These are phyloP conservation scores for Populus nigra DNA, from an alignment of 345 rosid species.

Conservation along the genomic window DNA sequence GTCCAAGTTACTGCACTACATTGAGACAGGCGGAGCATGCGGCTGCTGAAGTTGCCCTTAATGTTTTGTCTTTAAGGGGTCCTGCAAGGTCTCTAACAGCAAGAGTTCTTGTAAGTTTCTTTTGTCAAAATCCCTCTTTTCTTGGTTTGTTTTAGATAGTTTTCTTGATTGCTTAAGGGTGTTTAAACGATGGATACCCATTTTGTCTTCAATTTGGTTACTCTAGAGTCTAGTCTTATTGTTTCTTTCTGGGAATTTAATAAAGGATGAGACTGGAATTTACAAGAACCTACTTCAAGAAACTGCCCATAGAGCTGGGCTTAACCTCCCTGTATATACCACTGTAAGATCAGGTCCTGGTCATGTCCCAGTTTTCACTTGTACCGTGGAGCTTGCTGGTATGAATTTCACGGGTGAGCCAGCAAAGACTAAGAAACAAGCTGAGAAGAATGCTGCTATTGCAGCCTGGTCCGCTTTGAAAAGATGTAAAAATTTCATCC, in stretches of 20 bases:
- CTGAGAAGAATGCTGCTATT: constrained; percentile 76
- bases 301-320: constrained; percentile 72
- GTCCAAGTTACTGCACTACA: constrained; percentile 52
- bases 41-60: constrained; percentile 71
- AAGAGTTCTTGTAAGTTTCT: constrained; percentile 57
- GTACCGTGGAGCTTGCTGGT: constrained; percentile 66
- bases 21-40: constrained; percentile 75
- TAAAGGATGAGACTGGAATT: constrained; percentile 75
- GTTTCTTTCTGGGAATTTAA: constrained; percentile 3
- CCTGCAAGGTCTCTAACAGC: constrained; percentile 72
- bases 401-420: constrained; percentile 60
- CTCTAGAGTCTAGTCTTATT: background rate
- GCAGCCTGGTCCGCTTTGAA: constrained; percentile 76
- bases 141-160: background rate
- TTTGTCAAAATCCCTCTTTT: background rate
- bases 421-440: constrained; percentile 77
- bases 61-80: constrained; percentile 49
- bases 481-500: constrained; percentile 30
- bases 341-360: constrained; percentile 74
- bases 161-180: constrained; percentile 9
- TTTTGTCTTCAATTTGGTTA: background rate
- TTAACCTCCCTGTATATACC: constrained; percentile 61
- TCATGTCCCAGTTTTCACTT: constrained; percentile 60
- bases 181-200: background rate
- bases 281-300: constrained; percentile 79